Conservation (phyloP, 495 filamentous ascomycete genomes). For the Annulohypoxylon stygium region DNA sequence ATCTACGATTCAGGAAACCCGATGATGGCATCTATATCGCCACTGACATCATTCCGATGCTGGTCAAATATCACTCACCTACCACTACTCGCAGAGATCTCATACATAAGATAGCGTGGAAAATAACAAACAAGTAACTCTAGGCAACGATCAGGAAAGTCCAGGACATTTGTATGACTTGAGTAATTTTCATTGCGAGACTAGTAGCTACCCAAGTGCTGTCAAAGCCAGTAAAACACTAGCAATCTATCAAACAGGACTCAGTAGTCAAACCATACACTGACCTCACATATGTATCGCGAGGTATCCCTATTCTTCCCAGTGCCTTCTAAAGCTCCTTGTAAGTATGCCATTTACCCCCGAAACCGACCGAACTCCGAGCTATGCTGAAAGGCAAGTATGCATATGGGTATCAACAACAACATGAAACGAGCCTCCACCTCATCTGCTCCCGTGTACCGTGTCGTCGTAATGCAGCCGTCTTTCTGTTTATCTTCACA, state of each 20-base stretch:
- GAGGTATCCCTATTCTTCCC: background rate
- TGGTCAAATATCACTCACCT: too few species aligned
- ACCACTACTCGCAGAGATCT: too few species aligned
- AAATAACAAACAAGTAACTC: too few species aligned
- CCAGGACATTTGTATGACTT: background rate
- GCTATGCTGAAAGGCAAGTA: constrained; percentile 24
- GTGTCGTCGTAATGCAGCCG: background rate
- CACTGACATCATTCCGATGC: too few species aligned
- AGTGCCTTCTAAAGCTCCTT: background rate
- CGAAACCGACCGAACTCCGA: constrained; percentile 26
- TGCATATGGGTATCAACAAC: constrained; percentile 29
- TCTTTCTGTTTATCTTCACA: background rate
- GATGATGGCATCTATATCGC: too few species aligned
- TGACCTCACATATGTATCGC: background rate
- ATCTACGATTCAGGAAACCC: too few species aligned
- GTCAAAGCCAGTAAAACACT: background rate
- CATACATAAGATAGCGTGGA: too few species aligned
- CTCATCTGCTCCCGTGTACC: background rate
- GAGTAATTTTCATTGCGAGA: background rate
- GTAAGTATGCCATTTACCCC: background rate
- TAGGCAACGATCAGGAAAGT: too few species aligned
- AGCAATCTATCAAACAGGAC: background rate
- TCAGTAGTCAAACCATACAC: background rate
- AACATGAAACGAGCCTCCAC: background rate
- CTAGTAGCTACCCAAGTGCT: background rate